Conservation (phyloP, 2,329 filamentous ascomycete genomes). For the Ophiocordyceps camponoti-floridani region DNA sequence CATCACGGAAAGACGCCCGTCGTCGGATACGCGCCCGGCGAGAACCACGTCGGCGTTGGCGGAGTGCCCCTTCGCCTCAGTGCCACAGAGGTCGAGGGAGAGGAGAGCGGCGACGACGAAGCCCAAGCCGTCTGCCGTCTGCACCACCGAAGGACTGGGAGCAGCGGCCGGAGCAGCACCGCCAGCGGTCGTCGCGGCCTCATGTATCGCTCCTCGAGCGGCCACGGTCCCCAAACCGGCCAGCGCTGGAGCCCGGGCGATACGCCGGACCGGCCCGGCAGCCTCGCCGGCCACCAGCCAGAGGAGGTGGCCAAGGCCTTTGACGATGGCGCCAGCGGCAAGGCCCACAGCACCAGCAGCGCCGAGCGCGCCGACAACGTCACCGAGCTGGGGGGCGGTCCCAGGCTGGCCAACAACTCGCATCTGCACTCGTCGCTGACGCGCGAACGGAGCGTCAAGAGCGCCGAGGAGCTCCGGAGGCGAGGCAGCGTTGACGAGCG, state of each 20-base stretch:
- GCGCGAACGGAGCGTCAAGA: slow-evolving; percentile 48
- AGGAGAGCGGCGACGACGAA: slow-evolving; percentile 63
- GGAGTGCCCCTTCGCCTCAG: slow-evolving; percentile 83
- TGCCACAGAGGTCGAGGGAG: slow-evolving; percentile 88
- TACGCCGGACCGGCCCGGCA: slow-evolving; percentile 36
- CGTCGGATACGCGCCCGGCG: slow-evolving; percentile 60
- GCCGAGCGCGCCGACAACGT: slow-evolving; percentile 43
- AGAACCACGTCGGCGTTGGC: slow-evolving; percentile 54
- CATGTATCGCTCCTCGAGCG: slow-evolving; percentile 33
- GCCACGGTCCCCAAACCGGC: slow-evolving; percentile 19
- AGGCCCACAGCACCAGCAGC: slow-evolving; percentile 36
- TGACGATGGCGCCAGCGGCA: slow-evolving; percentile 27
- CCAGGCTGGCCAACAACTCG: slow-evolving; percentile 39
- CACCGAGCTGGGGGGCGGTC: slow-evolving; percentile 30
- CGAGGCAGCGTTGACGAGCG: slow-evolving; percentile 73
- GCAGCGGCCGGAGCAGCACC: slow-evolving; percentile 56
- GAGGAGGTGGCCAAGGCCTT: slow-evolving; percentile 9
- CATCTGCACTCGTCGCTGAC: slow-evolving; percentile 37
- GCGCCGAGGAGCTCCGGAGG: slow-evolving; percentile 52
- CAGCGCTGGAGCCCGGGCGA: slow-evolving; percentile 33
- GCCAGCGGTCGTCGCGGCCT: slow-evolving; percentile 31
- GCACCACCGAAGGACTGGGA: slow-evolving; percentile 54
- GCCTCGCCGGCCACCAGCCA: slow-evolving; percentile 26
- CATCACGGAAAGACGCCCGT: slow-evolving; percentile 70
- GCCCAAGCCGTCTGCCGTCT: slow-evolving; percentile 24